Evolutionary conservation across 352 stramenopile species (phyloP), one percentile per base, ranked within the genome.

Genomic region (Hyaloperonospora brassicae): DNA sequence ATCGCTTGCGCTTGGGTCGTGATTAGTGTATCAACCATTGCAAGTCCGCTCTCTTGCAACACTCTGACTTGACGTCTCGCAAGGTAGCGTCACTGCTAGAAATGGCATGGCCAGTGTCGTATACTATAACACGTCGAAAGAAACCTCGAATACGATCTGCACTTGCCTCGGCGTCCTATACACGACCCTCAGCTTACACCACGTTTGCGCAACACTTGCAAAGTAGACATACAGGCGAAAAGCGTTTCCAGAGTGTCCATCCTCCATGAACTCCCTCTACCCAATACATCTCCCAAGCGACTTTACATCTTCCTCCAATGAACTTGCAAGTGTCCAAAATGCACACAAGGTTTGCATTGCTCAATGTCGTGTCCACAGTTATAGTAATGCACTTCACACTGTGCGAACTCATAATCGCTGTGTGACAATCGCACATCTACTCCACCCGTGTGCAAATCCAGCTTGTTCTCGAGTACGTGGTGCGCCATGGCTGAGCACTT

Each of bases 281-380:
- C 91, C 98, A 54, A 98, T 93, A 61, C 98, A 99, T 64, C 98
- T 99, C 73, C 98, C 98, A 30, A 99, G 75, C 24, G 86, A 98
- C 73, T 99, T 99, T 56, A 97, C 96, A 99, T 99, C 69, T 99
- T 99, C 24, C 94, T 62, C 3, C 95, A 95, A 47, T 96, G 76
- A 52, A 99, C 98, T 63, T 98, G 93, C 27, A 99, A 66, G 61
- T 98, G 80, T 21, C 96, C 96, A 45, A 97, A 97, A 66, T 99
- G 96, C 34, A 98, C 69, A 82, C 97, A 98, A 65, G 98, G 95
- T 17, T 89, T 84, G 62, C 98, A 97, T 91, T 93, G 98, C 55
- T 86, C 70, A 0, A 57, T 48, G 8, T 64, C 34, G n/a, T 74
- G 44, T 17, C 31, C 17, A 41, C 50, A 67, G 11, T 24, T 30